Evolutionary conservation across 495 filamentous ascomycete species (phyloP), one percentile per base, ranked within the genome.

Genomic region (Penicillium turbatum): DNA sequence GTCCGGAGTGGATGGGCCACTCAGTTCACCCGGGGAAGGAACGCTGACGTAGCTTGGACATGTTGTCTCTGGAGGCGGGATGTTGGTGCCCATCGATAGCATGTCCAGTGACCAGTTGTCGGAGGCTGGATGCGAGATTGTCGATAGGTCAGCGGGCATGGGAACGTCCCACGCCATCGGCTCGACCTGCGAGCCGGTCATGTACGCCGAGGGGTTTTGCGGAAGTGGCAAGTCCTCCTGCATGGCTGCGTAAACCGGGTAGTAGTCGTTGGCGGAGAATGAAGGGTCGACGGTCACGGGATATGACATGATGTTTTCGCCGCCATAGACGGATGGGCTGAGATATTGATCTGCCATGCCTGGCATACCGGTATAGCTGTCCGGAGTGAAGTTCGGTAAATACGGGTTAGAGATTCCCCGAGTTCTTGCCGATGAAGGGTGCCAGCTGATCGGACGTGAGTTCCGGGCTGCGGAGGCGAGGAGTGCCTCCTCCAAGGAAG

Each of bases 371-470:
- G 61, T 62, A 51, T 69, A 59, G 27, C 53, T 67, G n/a, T 66
- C 61, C 48, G 57, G 39, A 29, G 59, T 46, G 50, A 48, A 55
- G 24, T 62, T 46, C 5, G 65, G 53, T 16, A 43, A 48, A 34
- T 58, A 65, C 3, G 65, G 61, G 39, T 66, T 69, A 27, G 64
- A 69, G 58, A 72, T 73, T 24, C 55, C 69, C 39, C 59, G 60
- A 38, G 64, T 57, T 55, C 62, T 71, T 15, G 77, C 72, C 16
- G 73, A 72, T 11, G 65, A 63, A 5, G 86, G 83, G 66, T 89
- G 86, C 87, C 87, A 89, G 63, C 85, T 88, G 24, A 84, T 78
- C 17, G 86, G 87, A 12, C 87, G 71, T 55, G 69, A 53, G n/a
- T 64, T 57, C 43, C 62, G 70, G 12, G 65, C 43, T 1, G 71